Evolutionary conservation across 331 rosid species (phyloP), one percentile per base, ranked within the genome.

Genomic region (Malus hybrid): DNA sequence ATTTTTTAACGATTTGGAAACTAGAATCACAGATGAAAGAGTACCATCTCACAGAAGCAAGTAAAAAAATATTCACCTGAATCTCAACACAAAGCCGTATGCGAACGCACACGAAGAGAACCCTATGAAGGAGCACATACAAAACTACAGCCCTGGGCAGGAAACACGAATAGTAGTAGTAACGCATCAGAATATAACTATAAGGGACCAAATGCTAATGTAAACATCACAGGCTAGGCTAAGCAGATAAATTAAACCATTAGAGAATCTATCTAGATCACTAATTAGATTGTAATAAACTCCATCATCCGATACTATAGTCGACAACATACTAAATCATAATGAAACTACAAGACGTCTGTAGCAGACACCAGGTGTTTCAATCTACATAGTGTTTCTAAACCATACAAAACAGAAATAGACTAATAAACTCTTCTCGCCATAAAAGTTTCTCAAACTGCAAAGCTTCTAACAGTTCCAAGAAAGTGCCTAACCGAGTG

Each of bases 341-440:
- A 78, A 78, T 72, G 53, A 44, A 68, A 82, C 90, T 86, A 81
- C 70, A 69, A 63, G 81, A 68, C 76, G 68, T 24, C 77, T 73
- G 80, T 71, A 65, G 76, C 67, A 75, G 83, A 75, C 82, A 78
- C 83, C 75, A 76, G 58, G 26, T 55, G 69, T 82, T 82, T 82
- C 71, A 78, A 82, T 81, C 87, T 83, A 78, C 75, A 76, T 50
- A 76, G 29, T 70, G 44, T 76, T 52, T 86, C 89, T 86, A 83
- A 64, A 63, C 86, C 89, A 75, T 83, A 78, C 85, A 86, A 78
- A 14, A 76, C 68, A 83, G 20, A 76, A 58, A 32, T 18, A 7
- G 74, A 65, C 83, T 79, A 77, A 60, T n/a, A 30, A 76, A 75
- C 84, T 81, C 86, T 83, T 86, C 84, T 8, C 34, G 52, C 57